phyloP scores from a whole-genome alignment of 108 stramenopile genomes.

The Bacterosira constricta region DNA sequence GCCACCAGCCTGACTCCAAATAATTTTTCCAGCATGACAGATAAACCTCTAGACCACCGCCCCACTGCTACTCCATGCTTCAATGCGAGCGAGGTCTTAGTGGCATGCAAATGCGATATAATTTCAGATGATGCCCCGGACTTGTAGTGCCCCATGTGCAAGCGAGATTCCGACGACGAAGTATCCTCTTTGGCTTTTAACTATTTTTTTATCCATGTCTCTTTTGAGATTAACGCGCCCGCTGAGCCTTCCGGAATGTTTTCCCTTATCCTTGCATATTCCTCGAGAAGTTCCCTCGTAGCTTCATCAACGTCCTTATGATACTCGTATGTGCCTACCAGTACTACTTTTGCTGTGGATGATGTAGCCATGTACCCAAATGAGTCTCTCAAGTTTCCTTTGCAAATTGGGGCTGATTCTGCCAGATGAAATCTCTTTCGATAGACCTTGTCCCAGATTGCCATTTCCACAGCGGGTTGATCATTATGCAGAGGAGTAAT shows the following conservation, averaged over 20 bases:
- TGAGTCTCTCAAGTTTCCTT: background rate
- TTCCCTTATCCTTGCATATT: background rate
- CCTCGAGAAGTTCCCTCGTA: background rate
- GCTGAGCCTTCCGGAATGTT: background rate
- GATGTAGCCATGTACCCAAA: background rate
- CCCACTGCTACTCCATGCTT: background rate
- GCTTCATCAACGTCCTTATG: background rate
- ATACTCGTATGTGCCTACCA: background rate
- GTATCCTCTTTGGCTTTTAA: too few species aligned
- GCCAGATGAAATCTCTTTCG: too few species aligned
- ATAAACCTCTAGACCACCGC: background rate
- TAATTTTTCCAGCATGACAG: background rate
- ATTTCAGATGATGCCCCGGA: background rate
- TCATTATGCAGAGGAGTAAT: too few species aligned
- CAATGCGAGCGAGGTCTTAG: background rate
- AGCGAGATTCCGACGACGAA: too few species aligned
- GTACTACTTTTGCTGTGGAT: background rate
- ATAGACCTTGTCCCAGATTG: too few species aligned
- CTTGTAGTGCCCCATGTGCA: background rate
- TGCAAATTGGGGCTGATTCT: too few species aligned
- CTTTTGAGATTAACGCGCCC: background rate
- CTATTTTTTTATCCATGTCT: too few species aligned
- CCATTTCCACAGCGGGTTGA: too few species aligned
- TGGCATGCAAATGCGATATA: constrained; percentile 3
- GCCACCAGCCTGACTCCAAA: background rate